These are phyloP conservation scores for Lodderomyces metapsilosis DNA, from an alignment of 1,139 yeast species.

Conservation along the genomic window DNA sequence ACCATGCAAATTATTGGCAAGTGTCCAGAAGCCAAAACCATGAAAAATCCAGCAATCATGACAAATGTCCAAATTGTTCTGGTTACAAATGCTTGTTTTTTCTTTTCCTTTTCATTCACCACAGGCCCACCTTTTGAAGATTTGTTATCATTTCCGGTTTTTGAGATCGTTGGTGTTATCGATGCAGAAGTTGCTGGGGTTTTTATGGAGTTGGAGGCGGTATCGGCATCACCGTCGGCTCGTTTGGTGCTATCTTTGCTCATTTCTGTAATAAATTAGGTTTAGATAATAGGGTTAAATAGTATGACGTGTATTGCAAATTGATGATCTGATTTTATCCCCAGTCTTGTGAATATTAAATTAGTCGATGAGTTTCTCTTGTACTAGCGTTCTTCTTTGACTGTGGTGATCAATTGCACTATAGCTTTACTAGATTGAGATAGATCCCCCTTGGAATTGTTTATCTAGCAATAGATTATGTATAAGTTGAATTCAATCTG, in stretches of 20 bases:
- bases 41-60: slow-evolving; percentile 77
- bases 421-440: background rate
- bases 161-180: slow-evolving; percentile 6
- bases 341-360: background rate
- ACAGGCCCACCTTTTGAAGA: slow-evolving; percentile 7
- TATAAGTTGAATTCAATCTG: background rate
- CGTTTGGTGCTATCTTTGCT: background rate
- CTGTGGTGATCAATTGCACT: background rate
- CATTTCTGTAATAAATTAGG: background rate
- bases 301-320: background rate
- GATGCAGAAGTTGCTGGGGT: slow-evolving; percentile 5
- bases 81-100: slow-evolving; percentile 79
- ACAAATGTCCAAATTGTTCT: slow-evolving; percentile 95
- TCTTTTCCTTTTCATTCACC: slow-evolving; percentile 46
- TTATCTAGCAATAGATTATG: no score
- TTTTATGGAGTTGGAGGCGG: background rate
- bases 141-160: slow-evolving; percentile 4
- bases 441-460: background rate
- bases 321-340: background rate
- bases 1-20: slow-evolving; percentile 73
- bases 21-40: slow-evolving; percentile 83
- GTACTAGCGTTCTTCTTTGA: background rate
- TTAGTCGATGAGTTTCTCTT: background rate
- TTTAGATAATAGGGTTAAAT: background rate
- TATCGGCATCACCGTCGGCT: background rate